Conservation (phyloP, 2,329 filamentous ascomycete genomes). For the Diaporthe sp. region DNA sequence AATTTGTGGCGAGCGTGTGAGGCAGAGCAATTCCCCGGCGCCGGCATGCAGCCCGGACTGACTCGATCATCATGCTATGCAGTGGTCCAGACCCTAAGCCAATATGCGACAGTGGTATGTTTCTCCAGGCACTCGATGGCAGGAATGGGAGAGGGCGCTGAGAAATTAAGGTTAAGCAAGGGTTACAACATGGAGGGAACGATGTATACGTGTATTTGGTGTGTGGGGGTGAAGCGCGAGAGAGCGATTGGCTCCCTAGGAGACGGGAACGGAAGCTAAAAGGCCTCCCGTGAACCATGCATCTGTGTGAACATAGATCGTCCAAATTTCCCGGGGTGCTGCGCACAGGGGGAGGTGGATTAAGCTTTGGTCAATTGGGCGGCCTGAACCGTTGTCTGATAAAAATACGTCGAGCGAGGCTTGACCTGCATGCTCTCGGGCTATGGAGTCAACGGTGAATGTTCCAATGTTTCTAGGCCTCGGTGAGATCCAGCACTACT, state of each 20-base stretch:
- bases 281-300: slow-evolving; percentile 17
- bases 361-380: not conserved
- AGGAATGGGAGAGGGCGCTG: not conserved
- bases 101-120: not conserved
- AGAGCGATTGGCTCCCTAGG: slow-evolving; percentile 21
- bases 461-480: not conserved
- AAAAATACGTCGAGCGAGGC: not conserved
- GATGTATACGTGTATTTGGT: not conserved
- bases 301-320: not conserved
- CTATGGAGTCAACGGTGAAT: not conserved
- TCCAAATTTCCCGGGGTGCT: not conserved
- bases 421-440: not conserved
- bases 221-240: not conserved
- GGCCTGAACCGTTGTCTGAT: slow-evolving; percentile 2
- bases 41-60: not conserved
- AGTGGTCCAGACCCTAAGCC: not conserved
- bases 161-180: not conserved
- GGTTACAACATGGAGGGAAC: not conserved
- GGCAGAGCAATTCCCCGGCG: not conserved
- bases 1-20: not conserved
- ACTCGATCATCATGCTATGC: slow-evolving; percentile 16
- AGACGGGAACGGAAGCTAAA: not conserved
- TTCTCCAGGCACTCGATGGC: not conserved
- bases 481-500: not conserved
- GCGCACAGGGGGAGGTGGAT: not conserved